Evolutionary conservation across 2,329 filamentous ascomycete genomes (phyloP).

Genomic region (Trichoderma sp.): DNA sequence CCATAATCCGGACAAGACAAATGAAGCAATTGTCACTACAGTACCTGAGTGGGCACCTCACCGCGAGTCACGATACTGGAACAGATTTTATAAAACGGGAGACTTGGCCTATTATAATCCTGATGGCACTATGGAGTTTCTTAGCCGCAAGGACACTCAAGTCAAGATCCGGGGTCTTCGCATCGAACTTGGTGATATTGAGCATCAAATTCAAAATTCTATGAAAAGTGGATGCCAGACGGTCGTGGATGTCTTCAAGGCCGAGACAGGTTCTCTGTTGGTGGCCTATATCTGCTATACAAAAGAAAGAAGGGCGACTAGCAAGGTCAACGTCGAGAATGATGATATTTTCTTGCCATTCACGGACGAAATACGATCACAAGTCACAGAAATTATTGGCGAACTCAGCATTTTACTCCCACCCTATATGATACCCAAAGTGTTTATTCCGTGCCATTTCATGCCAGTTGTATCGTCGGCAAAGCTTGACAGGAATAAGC

Average conservation of each 20-base stretch:
- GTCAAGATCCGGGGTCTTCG: conserved; percentile 5
- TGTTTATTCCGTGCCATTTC: not conserved
- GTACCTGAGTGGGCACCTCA: not conserved
- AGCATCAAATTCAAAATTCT: conserved; percentile 1
- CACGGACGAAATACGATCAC: conserved; percentile 4
- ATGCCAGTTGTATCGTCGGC: conserved; percentile 4
- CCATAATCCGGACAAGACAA: conserved; percentile 22
- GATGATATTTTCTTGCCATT: conserved; percentile 14
- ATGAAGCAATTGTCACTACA: not conserved
- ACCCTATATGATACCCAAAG: conserved; percentile 7
- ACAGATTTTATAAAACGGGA: conserved; percentile 12
- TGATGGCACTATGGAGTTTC: conserved; percentile 5
- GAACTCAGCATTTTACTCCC: not conserved
- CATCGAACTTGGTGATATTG: conserved; percentile 10
- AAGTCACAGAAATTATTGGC: not conserved
- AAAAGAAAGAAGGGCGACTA: not conserved
- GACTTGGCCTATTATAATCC: conserved; percentile 3
- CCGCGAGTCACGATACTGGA: not conserved
- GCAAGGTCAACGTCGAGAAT: not conserved
- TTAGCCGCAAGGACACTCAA: conserved; percentile 11
- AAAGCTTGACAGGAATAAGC: conserved; percentile 1
- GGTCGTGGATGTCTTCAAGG: conserved; percentile 1
- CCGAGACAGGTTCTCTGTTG: not conserved
- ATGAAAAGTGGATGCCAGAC: not conserved
- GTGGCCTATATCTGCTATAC: conserved; percentile 6